Conservation (phyloP, 805 yeast species). For the Ascoidea asiatica region DNA sequence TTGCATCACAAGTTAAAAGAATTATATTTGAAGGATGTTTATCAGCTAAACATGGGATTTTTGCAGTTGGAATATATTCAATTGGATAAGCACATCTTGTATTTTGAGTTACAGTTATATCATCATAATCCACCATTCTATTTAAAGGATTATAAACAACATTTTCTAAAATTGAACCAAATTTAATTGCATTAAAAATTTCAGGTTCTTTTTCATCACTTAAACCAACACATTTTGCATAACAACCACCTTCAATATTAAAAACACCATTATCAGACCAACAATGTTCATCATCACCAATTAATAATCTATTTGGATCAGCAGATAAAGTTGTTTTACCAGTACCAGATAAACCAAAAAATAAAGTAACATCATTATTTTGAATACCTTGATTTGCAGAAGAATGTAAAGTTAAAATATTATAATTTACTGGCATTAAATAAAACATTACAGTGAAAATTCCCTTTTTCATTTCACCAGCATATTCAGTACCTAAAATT, state of each 20-base stretch:
- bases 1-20: constrained; percentile 91
- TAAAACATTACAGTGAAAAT: constrained; percentile 98
- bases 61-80: constrained; percentile 90
- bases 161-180: constrained; percentile 91
- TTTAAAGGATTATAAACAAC: constrained; percentile 71
- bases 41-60: constrained; percentile 86
- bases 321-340: constrained; percentile 97
- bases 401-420: constrained; percentile 87
- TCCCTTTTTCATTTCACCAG: constrained; percentile 99
- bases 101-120: constrained; percentile 81
- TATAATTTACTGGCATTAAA: constrained; percentile 89
- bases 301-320: constrained; percentile 83
- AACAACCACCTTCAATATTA: constrained; percentile 99
- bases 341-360: constrained; percentile 95
- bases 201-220: constrained; percentile 93
- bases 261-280: constrained; percentile 98
- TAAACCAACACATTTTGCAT: constrained; percentile 91
- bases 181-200: constrained; percentile 86
- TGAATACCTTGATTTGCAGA: constrained; percentile 83
- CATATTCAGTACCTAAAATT: constrained; percentile 95
- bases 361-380: constrained; percentile 79
- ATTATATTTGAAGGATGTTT: constrained; percentile 83
- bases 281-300: constrained; percentile 99
- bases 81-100: constrained; percentile 98
- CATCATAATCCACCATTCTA: constrained; percentile 77